A percentile compares a stretch with the other conserved stretches of the same genome.
Conservation (phyloP, 73 alveolate genomes). For the Paramecium octaurelia region DNA sequence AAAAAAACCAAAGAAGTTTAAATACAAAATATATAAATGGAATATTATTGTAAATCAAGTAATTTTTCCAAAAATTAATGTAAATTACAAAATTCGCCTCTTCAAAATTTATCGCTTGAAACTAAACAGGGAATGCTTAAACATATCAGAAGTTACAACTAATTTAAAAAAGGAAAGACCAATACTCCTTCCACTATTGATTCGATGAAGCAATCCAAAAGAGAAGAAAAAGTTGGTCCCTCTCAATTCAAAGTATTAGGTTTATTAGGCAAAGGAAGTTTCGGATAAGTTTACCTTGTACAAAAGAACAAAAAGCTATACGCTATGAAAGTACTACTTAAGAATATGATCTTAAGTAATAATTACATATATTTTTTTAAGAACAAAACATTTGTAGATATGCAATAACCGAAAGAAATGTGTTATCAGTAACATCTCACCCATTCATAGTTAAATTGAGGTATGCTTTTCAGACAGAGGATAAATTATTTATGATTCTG, state of each 20-base stretch:
- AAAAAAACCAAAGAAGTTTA: not conserved
- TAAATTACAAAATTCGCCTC: not conserved
- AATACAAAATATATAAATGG: not conserved
- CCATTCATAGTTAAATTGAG: constrained; percentile 86
- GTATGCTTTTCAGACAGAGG: constrained; percentile 90
- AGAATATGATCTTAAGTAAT: constrained; percentile 53
- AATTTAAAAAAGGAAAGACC: not conserved
- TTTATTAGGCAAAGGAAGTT: constrained; percentile 85
- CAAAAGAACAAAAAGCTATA: constrained; percentile 69
- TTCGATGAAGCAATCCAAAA: not conserved
- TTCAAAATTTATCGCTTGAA: not conserved
- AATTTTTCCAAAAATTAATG: not conserved
- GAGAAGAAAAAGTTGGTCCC: constrained; percentile 41
- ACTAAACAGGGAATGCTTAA: not conserved
- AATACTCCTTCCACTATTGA: not conserved
- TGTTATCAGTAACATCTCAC: constrained; percentile 75
- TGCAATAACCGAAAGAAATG: constrained; percentile 95
- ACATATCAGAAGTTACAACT: not conserved
- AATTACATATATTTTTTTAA: not conserved
- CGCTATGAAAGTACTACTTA: constrained; percentile 64
- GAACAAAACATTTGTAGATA: constrained; percentile 81
- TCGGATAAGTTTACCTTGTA: constrained; percentile 83
- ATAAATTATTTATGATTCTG: constrained; percentile 79
- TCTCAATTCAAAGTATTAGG: constrained; percentile 22
- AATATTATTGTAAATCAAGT: not conserved